Evolutionary conservation across 1,284 basidiomycete species (phyloP), one percentile per base, ranked within the genome.

Genomic region (Papiliotrema terrestris): DNA sequence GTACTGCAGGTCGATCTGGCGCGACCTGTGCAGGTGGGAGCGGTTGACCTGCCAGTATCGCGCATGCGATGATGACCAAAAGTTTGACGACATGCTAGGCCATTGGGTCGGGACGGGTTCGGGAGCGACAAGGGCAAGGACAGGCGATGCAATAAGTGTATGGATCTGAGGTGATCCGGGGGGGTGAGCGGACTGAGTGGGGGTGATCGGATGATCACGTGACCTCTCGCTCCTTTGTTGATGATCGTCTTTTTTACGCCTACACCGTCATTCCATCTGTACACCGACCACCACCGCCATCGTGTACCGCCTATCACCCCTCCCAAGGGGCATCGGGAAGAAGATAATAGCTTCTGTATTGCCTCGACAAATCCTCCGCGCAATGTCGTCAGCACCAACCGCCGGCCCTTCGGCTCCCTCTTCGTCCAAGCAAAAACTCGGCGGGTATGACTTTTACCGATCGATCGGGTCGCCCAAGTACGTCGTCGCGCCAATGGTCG

Each of bases 401-500:
- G 25, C 45, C 19, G 20, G 25, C 13, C 45, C 45, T 32, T 26
- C 45, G 13, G 26, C 23, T n/a, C 26, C 45, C 25, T 32, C 29
- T 11, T 15, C 25, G 45, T n/a, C n/a, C n/a, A 57, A 56, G 48
- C 44, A 48, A 14, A 95, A 93, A 71, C 78, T 89, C 2, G 78
- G 78, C 6, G 89, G 90, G 2, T 91, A 88, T 71, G 86, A 91
- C 22, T 87, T 97, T 61, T 98, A 93, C 73, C 84, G 68, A 79
- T 87, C 42, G 71, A 79, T 98, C 38, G 87, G 89, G 8, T 87
- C 86, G 63, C 91, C 94, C 9, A 90, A 88, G 73, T 86, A 84
- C 70, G 83, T 98, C 43, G 90, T 97, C 13, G 95, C 92, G 13
- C 94, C 95, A 9, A 98, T 98, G 95, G 95, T 98, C 0, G 94